Base-by-base conservation (phyloP, 257 asterid species). In the Solanum chilense region DNA sequence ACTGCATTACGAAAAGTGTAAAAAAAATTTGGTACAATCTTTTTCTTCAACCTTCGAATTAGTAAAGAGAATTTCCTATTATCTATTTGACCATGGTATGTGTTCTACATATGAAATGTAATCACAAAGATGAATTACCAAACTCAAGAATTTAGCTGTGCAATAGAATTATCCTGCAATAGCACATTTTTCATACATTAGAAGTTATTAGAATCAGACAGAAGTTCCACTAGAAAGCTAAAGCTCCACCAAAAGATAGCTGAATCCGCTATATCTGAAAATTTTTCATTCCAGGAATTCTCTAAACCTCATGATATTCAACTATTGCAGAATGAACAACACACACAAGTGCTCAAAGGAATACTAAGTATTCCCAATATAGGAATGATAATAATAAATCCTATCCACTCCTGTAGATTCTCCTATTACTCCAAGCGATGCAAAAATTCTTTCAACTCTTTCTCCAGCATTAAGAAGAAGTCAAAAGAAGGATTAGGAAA, bases 131-230 rank as follows among this genome's bases (percentile, higher is more conserved):
- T 45, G 52, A 44, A 52, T 91, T 93, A 96, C 98, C 93, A 93
- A 92, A 88, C 92, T 94, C 13, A 96, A 87, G 12, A 95, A 86
- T 89, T 93, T 92, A 95, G 66, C 73, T 86, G 91, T 12, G 96
- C 95, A 76, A 95, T 91, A 69, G 98, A 87, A 94, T 91, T 80
- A 97, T 93, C 95, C 99, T 95, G 94, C 90, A 89, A 89, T 47
- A 88, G n/a, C 64, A 78, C 64, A 45, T 25, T 44, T 44, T 78
- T 25, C 39, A 1, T 3, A 45, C 56, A 44, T 78, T 78, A 78
- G 25, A 39, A 78, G 41, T 25, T 45, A 15, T 45, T 78, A 25
- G 23, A 44, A 78, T 78, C 64, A 78, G 25, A 15, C 64, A 25
- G 84, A 78, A 78, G 41, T 27, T 68, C 74, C 39, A 68, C 74